Conservation (phyloP, 2,329 filamentous ascomycete species). For the Sporothrix globosa region DNA sequence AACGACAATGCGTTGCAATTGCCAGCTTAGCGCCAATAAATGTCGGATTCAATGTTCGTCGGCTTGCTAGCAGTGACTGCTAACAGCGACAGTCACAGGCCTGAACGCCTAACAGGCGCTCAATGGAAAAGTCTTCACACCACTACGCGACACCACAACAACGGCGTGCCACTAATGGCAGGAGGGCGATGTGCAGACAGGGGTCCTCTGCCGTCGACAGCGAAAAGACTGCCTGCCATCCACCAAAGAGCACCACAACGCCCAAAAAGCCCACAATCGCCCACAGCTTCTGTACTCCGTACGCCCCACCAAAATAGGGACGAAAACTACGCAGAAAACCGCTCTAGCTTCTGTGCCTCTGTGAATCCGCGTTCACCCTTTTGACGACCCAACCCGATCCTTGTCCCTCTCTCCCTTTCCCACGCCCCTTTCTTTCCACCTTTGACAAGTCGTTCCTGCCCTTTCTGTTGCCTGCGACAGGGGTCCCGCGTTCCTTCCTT, state of each 20-base stretch:
- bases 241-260: too few species aligned
- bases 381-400: slow-evolving; percentile 9
- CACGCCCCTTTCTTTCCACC: slow-evolving; percentile 18
- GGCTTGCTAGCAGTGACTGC: not conserved
- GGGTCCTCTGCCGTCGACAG: not conserved
- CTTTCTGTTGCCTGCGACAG: slow-evolving; percentile 19
- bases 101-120: not conserved
- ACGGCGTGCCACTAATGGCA: not conserved
- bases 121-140: slow-evolving; percentile 15
- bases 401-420: slow-evolving; percentile 14
- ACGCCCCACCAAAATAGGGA: slow-evolving; percentile 11
- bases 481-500: slow-evolving; percentile 17
- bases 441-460: slow-evolving; percentile 19
- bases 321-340: not conserved
- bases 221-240: slow-evolving; percentile 4
- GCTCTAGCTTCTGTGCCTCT: not conserved
- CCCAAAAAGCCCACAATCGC: not conserved
- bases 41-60: not conserved
- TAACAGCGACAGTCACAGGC: not conserved
- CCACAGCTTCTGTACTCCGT: too few species aligned
- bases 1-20: slow-evolving; percentile 9
- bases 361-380: not conserved
- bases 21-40: not conserved
- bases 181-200: slow-evolving; percentile 19
- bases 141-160: slow-evolving; percentile 27